A percentile compares a stretch with the other conserved stretches of the same genome.
phyloP scores from a whole-genome alignment of 805 yeast species.

The Groenewaldozyma tartarivorans region DNA sequence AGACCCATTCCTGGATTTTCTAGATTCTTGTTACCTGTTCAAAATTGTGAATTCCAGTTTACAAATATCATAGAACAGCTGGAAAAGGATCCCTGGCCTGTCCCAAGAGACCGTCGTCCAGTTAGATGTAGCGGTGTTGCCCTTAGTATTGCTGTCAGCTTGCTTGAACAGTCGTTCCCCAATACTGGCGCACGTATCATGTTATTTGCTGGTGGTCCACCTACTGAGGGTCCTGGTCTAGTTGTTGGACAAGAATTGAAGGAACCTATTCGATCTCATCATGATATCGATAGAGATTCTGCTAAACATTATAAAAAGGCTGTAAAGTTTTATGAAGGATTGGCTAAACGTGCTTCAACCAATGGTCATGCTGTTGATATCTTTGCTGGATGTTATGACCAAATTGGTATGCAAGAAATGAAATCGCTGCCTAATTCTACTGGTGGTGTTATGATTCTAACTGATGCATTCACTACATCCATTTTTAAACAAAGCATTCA shows the following conservation, averaged over 20 bases:
- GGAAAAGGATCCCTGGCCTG: conserved; percentile 80
- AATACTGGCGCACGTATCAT: conserved; percentile 74
- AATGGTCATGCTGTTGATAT: conserved; percentile 79
- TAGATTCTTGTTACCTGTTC: conserved; percentile 64
- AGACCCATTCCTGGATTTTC: conserved; percentile 33
- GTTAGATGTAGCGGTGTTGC: conserved; percentile 92
- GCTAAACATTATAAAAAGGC: conserved; percentile 88
- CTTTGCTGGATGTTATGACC: conserved; percentile 94
- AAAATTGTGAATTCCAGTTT: conserved; percentile 73
- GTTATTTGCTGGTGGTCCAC: conserved; percentile 89
- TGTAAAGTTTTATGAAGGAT: conserved; percentile 63
- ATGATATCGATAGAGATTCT: conserved; percentile 84
- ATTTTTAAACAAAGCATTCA: conserved; percentile 87
- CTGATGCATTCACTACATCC: conserved; percentile 91
- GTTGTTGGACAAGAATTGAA: conserved; percentile 85
- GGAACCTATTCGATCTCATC: conserved; percentile 96
- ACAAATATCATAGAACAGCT: conserved; percentile 71
- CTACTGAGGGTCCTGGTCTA: conserved; percentile 90
- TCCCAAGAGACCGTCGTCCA: conserved; percentile 74
- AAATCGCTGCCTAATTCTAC: conserved; percentile 72
- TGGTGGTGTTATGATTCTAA: conserved; percentile 79
- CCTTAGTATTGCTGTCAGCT: conserved; percentile 67
- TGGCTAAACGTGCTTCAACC: conserved; percentile 62
- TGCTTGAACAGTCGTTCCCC: conserved; percentile 74
- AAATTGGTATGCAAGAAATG: conserved; percentile 93